A percentile compares a stretch with the other conserved stretches of the same genome.
These are phyloP conservation scores for Globisporangium nunn DNA, from an alignment of 352 stramenopile genomes.

Conservation along the genomic window DNA sequence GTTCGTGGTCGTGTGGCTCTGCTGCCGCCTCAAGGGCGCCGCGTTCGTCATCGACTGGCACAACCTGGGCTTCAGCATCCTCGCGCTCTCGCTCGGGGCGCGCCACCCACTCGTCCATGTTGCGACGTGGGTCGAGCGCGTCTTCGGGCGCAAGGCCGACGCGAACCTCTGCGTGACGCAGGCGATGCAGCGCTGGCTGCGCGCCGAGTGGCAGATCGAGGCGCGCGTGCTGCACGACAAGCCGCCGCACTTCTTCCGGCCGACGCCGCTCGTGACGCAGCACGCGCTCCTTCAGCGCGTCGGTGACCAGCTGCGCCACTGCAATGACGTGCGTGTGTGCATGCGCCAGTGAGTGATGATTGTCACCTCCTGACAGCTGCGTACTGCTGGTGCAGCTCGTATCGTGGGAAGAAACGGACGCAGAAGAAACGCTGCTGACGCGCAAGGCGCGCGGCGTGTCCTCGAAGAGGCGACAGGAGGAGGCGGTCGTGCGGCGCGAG, in stretches of 20 bases:
- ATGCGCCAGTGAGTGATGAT: neutral
- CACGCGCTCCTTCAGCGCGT: constrained; percentile 90
- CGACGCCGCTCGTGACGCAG: constrained; percentile 67
- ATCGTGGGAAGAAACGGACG: constrained; percentile 18
- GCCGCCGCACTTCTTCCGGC: constrained; percentile 91
- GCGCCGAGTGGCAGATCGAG: constrained; percentile 85
- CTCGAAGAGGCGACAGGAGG: constrained; percentile 12
- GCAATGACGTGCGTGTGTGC: constrained; percentile 51
- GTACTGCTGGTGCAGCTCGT: constrained; percentile 17
- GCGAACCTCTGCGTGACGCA: constrained; percentile 96
- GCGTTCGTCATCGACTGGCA: constrained; percentile 99
- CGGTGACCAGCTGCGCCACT: constrained; percentile 54
- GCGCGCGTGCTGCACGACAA: constrained; percentile 93
- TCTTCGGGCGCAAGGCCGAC: constrained; percentile 90
- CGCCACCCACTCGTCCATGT: constrained; percentile 71
- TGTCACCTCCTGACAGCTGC: neutral
- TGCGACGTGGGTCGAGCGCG: constrained; percentile 74
- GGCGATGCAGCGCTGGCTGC: constrained; percentile 93
- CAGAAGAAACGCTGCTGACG: constrained; percentile 63
- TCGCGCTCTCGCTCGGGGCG: constrained; percentile 68
- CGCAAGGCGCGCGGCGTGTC: constrained; percentile 19
- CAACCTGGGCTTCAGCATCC: constrained; percentile 98
- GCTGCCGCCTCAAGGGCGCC: constrained; percentile 62
- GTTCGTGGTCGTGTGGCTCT: constrained; percentile 87
- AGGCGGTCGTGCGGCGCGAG: constrained; percentile 28